phyloP scores from a whole-genome alignment of 129 eudicot genomes.

The Glebionis coronaria region DNA sequence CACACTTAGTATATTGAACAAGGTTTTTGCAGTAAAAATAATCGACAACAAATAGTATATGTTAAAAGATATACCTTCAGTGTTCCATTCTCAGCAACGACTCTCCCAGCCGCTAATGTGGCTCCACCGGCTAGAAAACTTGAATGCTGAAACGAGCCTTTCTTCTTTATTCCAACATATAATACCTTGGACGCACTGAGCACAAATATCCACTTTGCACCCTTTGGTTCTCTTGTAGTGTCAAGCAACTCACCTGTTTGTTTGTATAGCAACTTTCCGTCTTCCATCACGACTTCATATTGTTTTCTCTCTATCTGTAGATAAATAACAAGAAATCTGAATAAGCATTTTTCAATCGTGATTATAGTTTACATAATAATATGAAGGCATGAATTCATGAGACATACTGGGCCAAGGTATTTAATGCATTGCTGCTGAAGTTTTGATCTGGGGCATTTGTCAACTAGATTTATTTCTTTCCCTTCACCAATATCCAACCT shows the following conservation, averaged over 20 bases:
- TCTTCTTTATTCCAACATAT: conserved; percentile 70
- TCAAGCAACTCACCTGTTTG: conserved; percentile 49
- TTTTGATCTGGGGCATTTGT: conserved; percentile 64
- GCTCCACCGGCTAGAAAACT: conserved; percentile 92
- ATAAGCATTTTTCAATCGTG: conserved; percentile 10
- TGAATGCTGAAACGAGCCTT: conserved; percentile 81
- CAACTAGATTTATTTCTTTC: conserved; percentile 68
- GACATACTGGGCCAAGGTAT: conserved; percentile 87
- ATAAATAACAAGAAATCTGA: conserved; percentile 19
- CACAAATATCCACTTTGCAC: conserved; percentile 82
- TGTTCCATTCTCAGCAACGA: conserved; percentile 51
- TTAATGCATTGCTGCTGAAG: conserved; percentile 68
- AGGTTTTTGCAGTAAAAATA: background rate
- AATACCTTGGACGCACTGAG: conserved; percentile 62
- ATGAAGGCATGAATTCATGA: background rate
- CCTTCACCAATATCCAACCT: conserved; percentile 96
- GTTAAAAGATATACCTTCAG: conserved; percentile 46
- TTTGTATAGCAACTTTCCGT: conserved; percentile 55
- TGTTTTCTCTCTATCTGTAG: conserved; percentile 65
- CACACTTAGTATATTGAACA: conserved; percentile 2
- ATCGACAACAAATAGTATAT: background rate
- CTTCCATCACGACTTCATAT: conserved; percentile 57
- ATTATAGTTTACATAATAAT: background rate
- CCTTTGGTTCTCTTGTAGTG: conserved; percentile 39
- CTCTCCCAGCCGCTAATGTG: conserved; percentile 78